A percentile compares a stretch with the other conserved stretches of the same genome.
These are phyloP conservation scores for Rhodotorula sp. DNA, from an alignment of 1,284 basidiomycete species.

Conservation along the genomic window DNA sequence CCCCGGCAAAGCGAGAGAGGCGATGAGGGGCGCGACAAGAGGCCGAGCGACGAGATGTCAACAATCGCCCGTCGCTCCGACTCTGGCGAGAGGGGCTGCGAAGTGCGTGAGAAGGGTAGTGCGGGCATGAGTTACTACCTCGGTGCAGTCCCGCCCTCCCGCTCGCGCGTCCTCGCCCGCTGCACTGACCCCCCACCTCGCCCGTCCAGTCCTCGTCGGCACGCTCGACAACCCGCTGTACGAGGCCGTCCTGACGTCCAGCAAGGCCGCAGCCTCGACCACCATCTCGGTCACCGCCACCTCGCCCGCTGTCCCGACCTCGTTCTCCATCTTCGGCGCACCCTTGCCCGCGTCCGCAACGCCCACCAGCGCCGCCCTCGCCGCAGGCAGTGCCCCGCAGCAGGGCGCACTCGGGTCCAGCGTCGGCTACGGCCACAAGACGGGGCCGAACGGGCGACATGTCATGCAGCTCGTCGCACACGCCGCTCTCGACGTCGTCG, in stretches of 20 bases:
- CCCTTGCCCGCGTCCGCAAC: background rate
- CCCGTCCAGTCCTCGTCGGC: conserved; percentile 43
- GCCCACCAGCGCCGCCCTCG: background rate
- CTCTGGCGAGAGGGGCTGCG: background rate
- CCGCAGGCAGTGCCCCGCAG: background rate
- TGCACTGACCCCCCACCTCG: background rate
- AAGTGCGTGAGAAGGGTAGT: background rate
- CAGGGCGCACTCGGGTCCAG: background rate
- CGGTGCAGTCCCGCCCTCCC: conserved; percentile 7
- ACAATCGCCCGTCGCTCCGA: background rate
- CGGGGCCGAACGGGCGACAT: conserved; percentile 57
- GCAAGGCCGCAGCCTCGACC: conserved; percentile 31
- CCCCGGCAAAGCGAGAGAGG: no score
- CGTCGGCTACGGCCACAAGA: conserved; percentile 42
- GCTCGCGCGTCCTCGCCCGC: background rate
- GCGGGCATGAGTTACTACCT: conserved; percentile 33
- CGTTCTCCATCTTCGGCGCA: conserved; percentile 42
- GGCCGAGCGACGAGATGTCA: background rate
- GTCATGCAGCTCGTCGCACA: conserved; percentile 97
- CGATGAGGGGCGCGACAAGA: background rate
- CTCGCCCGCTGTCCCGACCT: conserved; percentile 19
- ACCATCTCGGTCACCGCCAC: conserved; percentile 23
- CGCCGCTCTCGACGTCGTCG: conserved; percentile 84
- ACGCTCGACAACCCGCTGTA: conserved; percentile 48
- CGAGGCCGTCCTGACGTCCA: conserved; percentile 44